A percentile compares a stretch with the other conserved stretches of the same genome.
Conservation (phyloP, 352 stramenopile genomes). For the Phytophthora parvispora region DNA sequence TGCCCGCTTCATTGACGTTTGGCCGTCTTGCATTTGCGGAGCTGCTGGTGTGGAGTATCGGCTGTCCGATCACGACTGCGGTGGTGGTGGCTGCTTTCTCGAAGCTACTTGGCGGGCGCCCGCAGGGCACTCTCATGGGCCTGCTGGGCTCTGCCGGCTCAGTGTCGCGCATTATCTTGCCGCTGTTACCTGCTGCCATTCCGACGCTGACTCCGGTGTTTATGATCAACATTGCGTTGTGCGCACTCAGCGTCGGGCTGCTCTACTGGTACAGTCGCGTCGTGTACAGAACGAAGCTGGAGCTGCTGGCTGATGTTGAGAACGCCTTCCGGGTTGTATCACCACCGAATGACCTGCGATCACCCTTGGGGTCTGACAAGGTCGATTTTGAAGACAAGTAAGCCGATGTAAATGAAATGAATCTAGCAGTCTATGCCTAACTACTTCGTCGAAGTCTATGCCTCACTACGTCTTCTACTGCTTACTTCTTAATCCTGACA, state of each 20-base stretch:
- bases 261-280: constrained; percentile 80
- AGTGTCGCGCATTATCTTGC: constrained; percentile 80
- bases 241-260: constrained; percentile 58
- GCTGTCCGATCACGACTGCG: constrained; percentile 80
- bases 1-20: constrained; percentile 58
- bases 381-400: constrained; percentile 45
- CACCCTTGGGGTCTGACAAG: constrained; percentile 54
- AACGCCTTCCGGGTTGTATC: constrained; percentile 36
- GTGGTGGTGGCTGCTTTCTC: constrained; percentile 83
- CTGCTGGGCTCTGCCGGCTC: constrained; percentile 80
- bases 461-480: too few relatives aligned
- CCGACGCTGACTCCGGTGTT: constrained; percentile 79
- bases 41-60: constrained; percentile 86
- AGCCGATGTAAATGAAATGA: constrained; percentile 7
- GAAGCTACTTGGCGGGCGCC: constrained; percentile 77
- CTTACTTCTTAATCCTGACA: too few relatives aligned
- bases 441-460: too few relatives aligned
- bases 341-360: constrained; percentile 48
- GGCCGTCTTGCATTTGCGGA: constrained; percentile 58
- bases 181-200: constrained; percentile 75
- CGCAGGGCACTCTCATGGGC: constrained; percentile 86
- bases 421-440: neutral
- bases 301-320: constrained; percentile 54
- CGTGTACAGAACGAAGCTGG: constrained; percentile 62
- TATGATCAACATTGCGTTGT: constrained; percentile 76